phyloP scores from a whole-genome alignment of 495 filamentous ascomycete genomes.

The Penicillium verhagenii region DNA sequence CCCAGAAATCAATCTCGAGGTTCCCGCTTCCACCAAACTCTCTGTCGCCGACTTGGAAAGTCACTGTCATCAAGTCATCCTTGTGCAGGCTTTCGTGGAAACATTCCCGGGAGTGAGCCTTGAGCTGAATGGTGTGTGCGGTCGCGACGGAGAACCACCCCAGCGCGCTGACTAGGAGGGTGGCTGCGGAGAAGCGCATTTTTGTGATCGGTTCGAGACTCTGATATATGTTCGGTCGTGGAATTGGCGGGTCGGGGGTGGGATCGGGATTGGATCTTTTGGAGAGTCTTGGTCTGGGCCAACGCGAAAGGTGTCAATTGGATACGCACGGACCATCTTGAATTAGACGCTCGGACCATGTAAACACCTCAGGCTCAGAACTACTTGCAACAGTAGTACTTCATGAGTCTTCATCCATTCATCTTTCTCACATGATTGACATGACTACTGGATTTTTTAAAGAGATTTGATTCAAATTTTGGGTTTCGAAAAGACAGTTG shows the following conservation, averaged over 20 bases:
- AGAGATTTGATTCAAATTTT: no score
- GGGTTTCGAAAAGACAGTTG: no score
- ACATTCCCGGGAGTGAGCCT: slow-evolving; percentile 88
- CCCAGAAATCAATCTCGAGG: slow-evolving; percentile 97
- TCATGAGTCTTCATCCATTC: no score
- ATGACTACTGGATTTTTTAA: no score
- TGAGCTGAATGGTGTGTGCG: slow-evolving; percentile 94
- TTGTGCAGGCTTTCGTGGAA: slow-evolving; percentile 92
- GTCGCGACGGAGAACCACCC: slow-evolving; percentile 60
- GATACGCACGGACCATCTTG: slow-evolving; percentile 42
- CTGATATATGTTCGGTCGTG: neutral
- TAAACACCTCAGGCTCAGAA: slow-evolving; percentile 24
- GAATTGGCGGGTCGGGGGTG: slow-evolving; percentile 8
- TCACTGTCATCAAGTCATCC: slow-evolving; percentile 97
- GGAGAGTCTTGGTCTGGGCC: slow-evolving; percentile 4
- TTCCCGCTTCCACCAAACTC: slow-evolving; percentile 95
- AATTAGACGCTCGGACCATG: no score
- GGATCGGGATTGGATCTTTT: slow-evolving; percentile 8
- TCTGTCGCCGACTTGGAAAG: slow-evolving; percentile 95
- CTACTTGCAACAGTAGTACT: no score
- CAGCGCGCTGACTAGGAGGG: slow-evolving; percentile 61
- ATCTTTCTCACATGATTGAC: no score
- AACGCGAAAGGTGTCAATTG: slow-evolving; percentile 46
- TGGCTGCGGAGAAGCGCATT: slow-evolving; percentile 56
- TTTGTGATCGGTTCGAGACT: slow-evolving; percentile 12